phyloP scores from a whole-genome alignment of 345 rosid genomes.

The Euphorbia tirucalli region DNA sequence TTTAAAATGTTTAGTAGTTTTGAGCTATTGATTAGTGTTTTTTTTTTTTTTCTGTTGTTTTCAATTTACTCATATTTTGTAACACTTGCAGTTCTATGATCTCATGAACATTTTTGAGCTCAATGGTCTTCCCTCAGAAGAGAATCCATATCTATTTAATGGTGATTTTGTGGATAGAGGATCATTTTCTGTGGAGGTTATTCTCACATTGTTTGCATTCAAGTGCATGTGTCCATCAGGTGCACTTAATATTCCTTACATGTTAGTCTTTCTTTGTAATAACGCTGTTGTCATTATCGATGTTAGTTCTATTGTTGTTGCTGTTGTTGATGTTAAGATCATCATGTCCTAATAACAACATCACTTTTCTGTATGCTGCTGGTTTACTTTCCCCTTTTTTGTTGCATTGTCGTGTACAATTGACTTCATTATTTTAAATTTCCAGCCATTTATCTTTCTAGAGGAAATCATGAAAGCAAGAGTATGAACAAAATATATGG shows the following conservation, averaged over 20 bases:
- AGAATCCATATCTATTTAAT: conserved; percentile 91
- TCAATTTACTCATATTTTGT: conserved; percentile 11
- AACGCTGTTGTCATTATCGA: background rate
- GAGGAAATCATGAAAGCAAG: conserved; percentile 99
- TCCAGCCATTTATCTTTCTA: conserved; percentile 85
- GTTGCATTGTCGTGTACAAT: background rate
- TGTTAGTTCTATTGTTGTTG: background rate
- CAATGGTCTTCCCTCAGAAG: conserved; percentile 95
- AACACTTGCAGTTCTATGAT: conserved; percentile 82
- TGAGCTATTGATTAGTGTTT: background rate
- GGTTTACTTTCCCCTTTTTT: background rate
- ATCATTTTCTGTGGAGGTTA: conserved; percentile 90
- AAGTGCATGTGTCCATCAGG: conserved; percentile 96
- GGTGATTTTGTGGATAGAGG: conserved; percentile 99
- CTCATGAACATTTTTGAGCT: conserved; percentile 89
- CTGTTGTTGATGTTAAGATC: background rate
- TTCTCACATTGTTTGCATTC: conserved; percentile 89
- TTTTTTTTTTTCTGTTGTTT: background rate
- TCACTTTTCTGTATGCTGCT: background rate
- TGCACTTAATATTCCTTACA: conserved; percentile 17
- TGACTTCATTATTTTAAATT: conserved; percentile 18
- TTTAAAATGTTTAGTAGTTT: background rate
- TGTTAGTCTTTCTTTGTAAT: background rate
- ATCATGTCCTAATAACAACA: background rate
- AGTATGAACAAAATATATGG: conserved; percentile 99